Conservation (phyloP, 495 filamentous ascomycete species). For the Xylaria curta region DNA sequence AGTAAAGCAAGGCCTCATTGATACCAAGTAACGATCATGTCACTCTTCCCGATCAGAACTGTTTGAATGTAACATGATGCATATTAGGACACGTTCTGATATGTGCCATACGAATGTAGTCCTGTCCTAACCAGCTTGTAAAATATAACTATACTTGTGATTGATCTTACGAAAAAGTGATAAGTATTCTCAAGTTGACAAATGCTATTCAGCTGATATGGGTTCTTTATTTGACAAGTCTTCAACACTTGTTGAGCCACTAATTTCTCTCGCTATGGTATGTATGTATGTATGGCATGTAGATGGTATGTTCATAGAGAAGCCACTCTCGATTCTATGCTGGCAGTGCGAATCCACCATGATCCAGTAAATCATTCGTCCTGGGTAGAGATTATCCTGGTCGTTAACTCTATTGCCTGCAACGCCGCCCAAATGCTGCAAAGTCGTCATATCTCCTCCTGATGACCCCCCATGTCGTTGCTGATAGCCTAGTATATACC, state of each 20-base stretch:
- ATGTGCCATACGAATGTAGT: too few species aligned
- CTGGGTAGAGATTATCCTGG: conserved; percentile 37
- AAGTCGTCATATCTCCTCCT: conserved; percentile 36
- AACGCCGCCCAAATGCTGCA: conserved; percentile 47
- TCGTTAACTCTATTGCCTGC: conserved; percentile 37
- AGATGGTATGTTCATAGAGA: conserved; percentile 23
- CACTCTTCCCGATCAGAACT: too few species aligned
- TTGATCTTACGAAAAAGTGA: not conserved
- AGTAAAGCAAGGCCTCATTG: too few species aligned
- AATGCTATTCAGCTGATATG: not conserved
- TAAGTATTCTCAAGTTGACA: not conserved
- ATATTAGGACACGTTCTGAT: too few species aligned
- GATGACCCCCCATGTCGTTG: conserved; percentile 14
- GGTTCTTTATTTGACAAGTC: conserved; percentile 3
- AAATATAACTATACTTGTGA: not conserved
- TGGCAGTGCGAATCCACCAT: conserved; percentile 21
- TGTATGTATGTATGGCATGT: conserved; percentile 29
- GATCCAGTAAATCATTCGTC: conserved; percentile 36
- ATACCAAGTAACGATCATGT: too few species aligned
- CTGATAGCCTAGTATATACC: conserved; percentile 68
- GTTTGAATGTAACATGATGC: too few species aligned
- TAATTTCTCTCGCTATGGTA: conserved; percentile 26
- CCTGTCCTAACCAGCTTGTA: too few species aligned
- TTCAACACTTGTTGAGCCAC: not conserved
- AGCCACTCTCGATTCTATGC: conserved; percentile 27